Percentiles rank a stretch among this genome's conserved stretches.
phyloP scores from a whole-genome alignment of 345 rosid genomes.

The Raphanus sativus region DNA sequence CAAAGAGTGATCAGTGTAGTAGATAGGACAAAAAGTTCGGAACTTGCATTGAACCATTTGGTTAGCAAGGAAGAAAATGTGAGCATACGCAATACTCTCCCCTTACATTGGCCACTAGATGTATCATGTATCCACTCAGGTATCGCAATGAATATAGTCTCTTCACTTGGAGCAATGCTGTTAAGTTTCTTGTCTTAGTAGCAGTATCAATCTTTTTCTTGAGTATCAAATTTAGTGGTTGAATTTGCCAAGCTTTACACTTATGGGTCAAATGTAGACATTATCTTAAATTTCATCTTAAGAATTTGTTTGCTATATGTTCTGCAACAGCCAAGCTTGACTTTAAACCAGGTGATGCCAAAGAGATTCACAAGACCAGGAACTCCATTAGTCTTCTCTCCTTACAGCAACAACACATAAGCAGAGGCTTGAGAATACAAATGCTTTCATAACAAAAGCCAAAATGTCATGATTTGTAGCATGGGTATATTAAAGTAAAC shows the following conservation, averaged over 20 bases:
- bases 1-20: not conserved
- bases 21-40: slow-evolving; percentile 4
- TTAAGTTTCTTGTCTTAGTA: no score
- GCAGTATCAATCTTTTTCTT: no score
- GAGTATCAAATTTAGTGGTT: no score
- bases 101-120: slow-evolving; percentile 76
- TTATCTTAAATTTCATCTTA: not conserved
- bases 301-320: not conserved
- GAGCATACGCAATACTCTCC: slow-evolving; percentile 53
- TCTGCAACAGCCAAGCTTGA: not conserved
- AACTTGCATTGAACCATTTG: not conserved
- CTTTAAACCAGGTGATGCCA: not conserved
- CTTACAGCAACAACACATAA: not conserved
- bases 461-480: no score
- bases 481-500: no score
- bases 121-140: slow-evolving; percentile 32
- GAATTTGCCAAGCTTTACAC: not conserved
- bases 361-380: not conserved
- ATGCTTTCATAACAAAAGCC: not conserved
- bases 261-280: not conserved
- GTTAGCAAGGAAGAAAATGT: slow-evolving; percentile 48
- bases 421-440: not conserved
- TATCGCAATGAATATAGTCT: slow-evolving; percentile 14
- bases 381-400: not conserved
- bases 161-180: no score